Evolutionary conservation across 805 yeast genomes (phyloP).

Genomic region (Saturnispora quitensis): DNA sequence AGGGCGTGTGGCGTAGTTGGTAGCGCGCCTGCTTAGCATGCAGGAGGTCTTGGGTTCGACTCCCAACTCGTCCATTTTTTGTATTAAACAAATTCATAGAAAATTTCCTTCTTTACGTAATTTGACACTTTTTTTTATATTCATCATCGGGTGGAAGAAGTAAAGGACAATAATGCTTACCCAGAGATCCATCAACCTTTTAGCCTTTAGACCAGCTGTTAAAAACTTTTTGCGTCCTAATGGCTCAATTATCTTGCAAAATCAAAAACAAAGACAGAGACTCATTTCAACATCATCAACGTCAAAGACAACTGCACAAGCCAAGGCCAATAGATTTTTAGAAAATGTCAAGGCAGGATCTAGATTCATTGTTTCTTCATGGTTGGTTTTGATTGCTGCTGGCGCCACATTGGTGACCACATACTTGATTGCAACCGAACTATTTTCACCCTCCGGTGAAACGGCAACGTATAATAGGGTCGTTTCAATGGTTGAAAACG

Average conservation of each 20-base stretch:
- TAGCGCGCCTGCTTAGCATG: constrained; percentile 79
- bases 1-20: constrained; percentile 81
- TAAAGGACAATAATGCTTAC: neutral
- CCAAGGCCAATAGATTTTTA: constrained; percentile 27
- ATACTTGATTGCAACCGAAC: constrained; percentile 68
- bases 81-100: neutral
- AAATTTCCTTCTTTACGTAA: neutral
- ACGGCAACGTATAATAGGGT: constrained; percentile 86
- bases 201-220: neutral
- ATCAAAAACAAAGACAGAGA: neutral
- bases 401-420: constrained; percentile 61
- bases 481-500: constrained; percentile 64
- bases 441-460: constrained; percentile 85
- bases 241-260: neutral
- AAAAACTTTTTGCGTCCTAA: neutral
- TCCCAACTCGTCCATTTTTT: constrained; percentile 28
- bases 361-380: constrained; percentile 52
- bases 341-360: constrained; percentile 46
- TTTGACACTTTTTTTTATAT: neutral
- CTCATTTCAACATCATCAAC: neutral
- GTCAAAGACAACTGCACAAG: constrained; percentile 10
- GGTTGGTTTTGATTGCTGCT: constrained; percentile 57
- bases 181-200: neutral
- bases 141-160: neutral
- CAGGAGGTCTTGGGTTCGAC: constrained; percentile 58